Evolutionary conservation across 2,329 filamentous ascomycete genomes (phyloP), one percentile per base, ranked within the genome.

Genomic region (Neophaeococcomyces aloes): DNA sequence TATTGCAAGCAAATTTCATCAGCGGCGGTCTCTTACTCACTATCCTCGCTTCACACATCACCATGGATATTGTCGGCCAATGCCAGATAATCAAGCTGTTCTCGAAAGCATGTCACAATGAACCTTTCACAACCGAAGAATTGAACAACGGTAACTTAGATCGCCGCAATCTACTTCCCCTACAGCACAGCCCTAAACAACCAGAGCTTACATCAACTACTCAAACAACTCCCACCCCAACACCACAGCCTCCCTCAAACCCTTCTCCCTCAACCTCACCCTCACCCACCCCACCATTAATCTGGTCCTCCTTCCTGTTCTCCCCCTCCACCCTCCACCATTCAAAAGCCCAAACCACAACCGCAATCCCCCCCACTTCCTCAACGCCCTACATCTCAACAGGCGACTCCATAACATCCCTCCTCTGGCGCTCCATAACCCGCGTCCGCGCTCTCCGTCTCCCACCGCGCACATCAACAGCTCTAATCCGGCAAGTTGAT

Each of bases 61-160:
- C 60, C 1, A 70, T 74, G 63, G 75, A 78, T 43, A 69, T 71
- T 58, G 63, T 61, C 1, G 74, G 71, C 1, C 65, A 71, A 48
- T 68, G 59, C 2, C 61, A 66, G 17, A 48, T 74, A 13, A 70
- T 75, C 13, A 46, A 56, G 2, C 63, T 72, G 1, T 57, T 78
- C 4, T 62, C 66, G 0, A 73, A 74, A 44, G 71, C 70, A 0
- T 75, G 71, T 42, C 56, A 53, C 1, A 54, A 59, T 1, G 66
- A 71, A 23, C n/a, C 47, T 0, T 75, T 74, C 51, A 70, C 68
- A 0, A 31, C 47, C 0, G 60, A 70, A 5, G 74, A 77, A 39
- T 31, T 70, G 0, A 23, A 44, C 0, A 37, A 51, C 1, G 72
- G 69, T 0, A 76, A 74, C 42, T 52, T 63, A 5, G 39, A 57